Conservation (phyloP, 768 basidiomycete genomes). For the Leccinum imitatum region DNA sequence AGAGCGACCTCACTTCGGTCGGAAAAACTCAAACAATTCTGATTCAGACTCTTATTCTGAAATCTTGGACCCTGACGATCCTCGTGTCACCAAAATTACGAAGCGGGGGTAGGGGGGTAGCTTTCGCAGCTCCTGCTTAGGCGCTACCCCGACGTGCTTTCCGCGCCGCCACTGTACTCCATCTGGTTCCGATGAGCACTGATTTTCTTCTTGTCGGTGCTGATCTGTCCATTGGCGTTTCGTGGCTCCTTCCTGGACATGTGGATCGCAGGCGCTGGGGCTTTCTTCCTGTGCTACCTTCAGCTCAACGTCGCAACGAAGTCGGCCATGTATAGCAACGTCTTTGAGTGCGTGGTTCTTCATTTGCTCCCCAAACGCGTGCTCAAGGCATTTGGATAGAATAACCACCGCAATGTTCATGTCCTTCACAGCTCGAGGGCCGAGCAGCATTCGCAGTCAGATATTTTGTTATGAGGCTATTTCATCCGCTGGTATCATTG, state of each 20-base stretch:
- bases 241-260: slow-evolving; percentile 84
- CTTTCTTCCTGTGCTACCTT: slow-evolving; percentile 64
- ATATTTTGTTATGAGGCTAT: slow-evolving; percentile 93
- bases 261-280: slow-evolving; percentile 74
- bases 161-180: slow-evolving; percentile 63
- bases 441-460: slow-evolving; percentile 73
- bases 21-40: slow-evolving; percentile 47
- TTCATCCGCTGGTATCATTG: slow-evolving; percentile 82
- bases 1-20: slow-evolving; percentile 6
- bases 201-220: slow-evolving; percentile 66
- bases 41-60: slow-evolving; percentile 43
- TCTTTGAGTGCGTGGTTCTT: slow-evolving; percentile 67
- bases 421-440: slow-evolving; percentile 76
- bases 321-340: slow-evolving; percentile 82
- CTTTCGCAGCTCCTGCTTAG: no score
- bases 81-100: no score
- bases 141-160: slow-evolving; percentile 40
- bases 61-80: slow-evolving; percentile 56
- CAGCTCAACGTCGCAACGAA: slow-evolving; percentile 76
- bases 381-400: slow-evolving; percentile 39
- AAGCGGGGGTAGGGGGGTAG: no score
- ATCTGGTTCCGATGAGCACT: slow-evolving; percentile 60
- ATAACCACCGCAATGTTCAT: slow-evolving; percentile 81
- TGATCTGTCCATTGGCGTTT: slow-evolving; percentile 85
- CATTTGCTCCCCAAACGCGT: not conserved